Base-by-base conservation (phyloP, 345 rosid species). In the Carallia pectinifolia region DNA sequence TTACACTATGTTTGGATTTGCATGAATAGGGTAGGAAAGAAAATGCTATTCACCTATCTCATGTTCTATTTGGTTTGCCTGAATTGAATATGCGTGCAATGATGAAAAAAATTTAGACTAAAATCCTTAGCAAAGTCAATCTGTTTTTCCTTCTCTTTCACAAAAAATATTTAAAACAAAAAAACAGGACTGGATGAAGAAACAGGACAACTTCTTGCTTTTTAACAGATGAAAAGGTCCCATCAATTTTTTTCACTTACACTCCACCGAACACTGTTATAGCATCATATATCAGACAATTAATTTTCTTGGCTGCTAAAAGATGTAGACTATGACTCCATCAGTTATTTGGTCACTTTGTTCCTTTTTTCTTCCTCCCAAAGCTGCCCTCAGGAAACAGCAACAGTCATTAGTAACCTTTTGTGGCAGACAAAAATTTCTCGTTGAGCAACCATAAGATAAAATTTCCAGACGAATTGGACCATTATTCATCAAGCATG, bases 401-500 rank as follows among this genome's bases (percentile, higher is more conserved):
- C 8, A 9, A 40, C 10, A 9, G 47, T 40, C 47, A 9, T 40
- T 9, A 40, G 47, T 40, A 9, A 40, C 10, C 13, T 53, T 53
- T 13, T n/a, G 58, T 18, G 27, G 58, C 1, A n/a, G 58, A 19
- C 27, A 18, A 53, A 53, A 53, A 8, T 2, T 40, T 40, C 47
- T 40, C 47, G 47, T 40, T 40, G 47, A 40, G 8, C 8, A 10
- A 39, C 8, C 44, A 1, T 39, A 6, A 2, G 9, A 39, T 10
- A 7, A 10, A 12, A 53, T 17, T n/a, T 53, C 27, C 6, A 2
- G 27, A 27, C 58, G 23, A 19, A 0, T 34, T 53, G 69, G 48
- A 66, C 10, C 69, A 34, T 54, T 10, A 1, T 27, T 19, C 13
- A 54, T n/a, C 64, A 65, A 64, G 65, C 81, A 64, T 58, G 23